A percentile compares a stretch with the other conserved stretches of the same genome.
These are phyloP conservation scores for Calophaca sinica DNA, from an alignment of 306 rosid genomes.

Conservation along the genomic window DNA sequence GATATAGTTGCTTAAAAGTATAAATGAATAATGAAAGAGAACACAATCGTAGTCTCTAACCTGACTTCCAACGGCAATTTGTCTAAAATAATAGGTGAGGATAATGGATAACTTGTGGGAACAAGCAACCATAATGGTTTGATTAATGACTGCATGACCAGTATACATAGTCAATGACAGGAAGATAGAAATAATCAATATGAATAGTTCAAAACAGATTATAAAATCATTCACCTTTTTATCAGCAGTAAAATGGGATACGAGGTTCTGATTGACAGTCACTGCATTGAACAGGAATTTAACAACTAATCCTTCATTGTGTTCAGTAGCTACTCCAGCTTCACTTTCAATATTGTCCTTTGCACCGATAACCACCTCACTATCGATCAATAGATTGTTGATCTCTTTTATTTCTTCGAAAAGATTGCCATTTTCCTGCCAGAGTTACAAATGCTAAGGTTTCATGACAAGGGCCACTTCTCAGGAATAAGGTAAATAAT, in stretches of 20 bases:
- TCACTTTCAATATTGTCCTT: slow-evolving; percentile 32
- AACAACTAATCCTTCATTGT: slow-evolving; percentile 44
- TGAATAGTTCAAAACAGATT: slow-evolving; percentile 7
- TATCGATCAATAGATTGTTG: slow-evolving; percentile 49
- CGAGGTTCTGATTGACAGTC: slow-evolving; percentile 28
- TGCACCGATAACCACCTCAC: slow-evolving; percentile 47
- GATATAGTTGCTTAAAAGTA: too few relatives aligned
- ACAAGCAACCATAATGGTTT: slow-evolving; percentile 50
- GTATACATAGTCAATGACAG: slow-evolving; percentile 13
- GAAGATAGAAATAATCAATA: background rate
- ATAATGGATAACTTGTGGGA: slow-evolving; percentile 53
- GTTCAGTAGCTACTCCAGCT: slow-evolving; percentile 34
- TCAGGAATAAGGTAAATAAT: background rate
- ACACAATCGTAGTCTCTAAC: slow-evolving; percentile 30
- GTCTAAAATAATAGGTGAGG: slow-evolving; percentile 46
- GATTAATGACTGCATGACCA: slow-evolving; percentile 48
- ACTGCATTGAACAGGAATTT: slow-evolving; percentile 42
- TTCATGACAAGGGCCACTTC: background rate
- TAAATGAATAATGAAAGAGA: background rate
- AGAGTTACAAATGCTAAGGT: slow-evolving; percentile 12
- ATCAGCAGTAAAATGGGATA: slow-evolving; percentile 19
- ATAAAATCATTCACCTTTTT: slow-evolving; percentile 43
- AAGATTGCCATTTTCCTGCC: slow-evolving; percentile 47
- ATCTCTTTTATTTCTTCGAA: slow-evolving; percentile 52
- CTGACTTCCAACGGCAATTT: slow-evolving; percentile 43